Conservation (phyloP, 306 rosid species). For the Calophaca sinica region DNA sequence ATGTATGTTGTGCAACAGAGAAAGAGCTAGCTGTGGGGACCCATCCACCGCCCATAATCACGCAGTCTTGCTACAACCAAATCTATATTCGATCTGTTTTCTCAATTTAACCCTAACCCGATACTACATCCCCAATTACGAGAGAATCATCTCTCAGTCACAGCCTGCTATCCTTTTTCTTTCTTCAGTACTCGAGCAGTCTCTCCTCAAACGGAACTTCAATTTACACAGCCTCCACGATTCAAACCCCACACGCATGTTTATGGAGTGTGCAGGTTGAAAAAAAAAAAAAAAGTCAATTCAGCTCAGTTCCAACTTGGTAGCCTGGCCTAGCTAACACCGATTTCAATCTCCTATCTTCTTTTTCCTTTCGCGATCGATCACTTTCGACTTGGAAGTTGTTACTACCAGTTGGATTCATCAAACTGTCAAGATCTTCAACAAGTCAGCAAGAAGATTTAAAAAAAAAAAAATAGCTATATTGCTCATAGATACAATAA, state of each 20-base stretch:
- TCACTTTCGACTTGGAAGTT: neutral
- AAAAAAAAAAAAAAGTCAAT: constrained; percentile 1
- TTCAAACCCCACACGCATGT: too few relatives aligned
- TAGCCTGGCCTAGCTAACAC: neutral
- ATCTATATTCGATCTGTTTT: constrained; percentile 44
- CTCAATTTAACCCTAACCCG: constrained; percentile 60
- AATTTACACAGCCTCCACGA: neutral
- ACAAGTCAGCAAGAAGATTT: too few relatives aligned
- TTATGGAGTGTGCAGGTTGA: neutral
- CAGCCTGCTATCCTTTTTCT: neutral
- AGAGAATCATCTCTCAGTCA: neutral
- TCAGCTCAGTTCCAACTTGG: constrained; percentile 1
- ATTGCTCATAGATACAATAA: too few relatives aligned
- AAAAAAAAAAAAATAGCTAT: too few relatives aligned
- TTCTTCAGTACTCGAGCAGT: neutral
- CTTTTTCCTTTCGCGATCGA: neutral
- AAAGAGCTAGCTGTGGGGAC: constrained; percentile 54
- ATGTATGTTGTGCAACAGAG: neutral
- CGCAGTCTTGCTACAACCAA: constrained; percentile 54
- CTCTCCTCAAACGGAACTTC: neutral
- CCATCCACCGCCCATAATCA: constrained; percentile 81
- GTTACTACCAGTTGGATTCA: neutral
- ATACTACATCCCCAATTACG: neutral
- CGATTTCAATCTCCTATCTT: constrained; percentile 1
- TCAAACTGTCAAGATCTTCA: neutral